Evolutionary conservation across 179 eudicot genomes (phyloP).

Genomic region (Corrigiola litoralis): DNA sequence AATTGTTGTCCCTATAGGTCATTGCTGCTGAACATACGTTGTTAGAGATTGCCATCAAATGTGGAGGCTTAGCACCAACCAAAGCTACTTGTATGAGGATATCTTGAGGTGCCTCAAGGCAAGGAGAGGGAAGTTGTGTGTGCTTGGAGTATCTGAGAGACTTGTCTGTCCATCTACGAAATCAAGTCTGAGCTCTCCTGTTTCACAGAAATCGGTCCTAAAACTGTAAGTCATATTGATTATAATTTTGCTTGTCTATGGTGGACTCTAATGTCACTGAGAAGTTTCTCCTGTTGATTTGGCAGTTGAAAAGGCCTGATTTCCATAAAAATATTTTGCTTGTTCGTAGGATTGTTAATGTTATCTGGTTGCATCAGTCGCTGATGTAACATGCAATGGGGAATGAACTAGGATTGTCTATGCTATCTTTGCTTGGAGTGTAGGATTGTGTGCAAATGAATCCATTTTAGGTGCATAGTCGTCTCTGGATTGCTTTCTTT

Average conservation of each 20-base stretch:
- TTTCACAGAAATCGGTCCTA: constrained; percentile 89
- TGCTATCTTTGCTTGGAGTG: too few species aligned
- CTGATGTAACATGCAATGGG: too few species aligned
- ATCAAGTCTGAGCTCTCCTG: constrained; percentile 71
- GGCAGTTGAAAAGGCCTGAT: too few species aligned
- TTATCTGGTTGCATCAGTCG: neutral
- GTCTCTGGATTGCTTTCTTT: too few species aligned
- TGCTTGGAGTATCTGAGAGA: constrained; percentile 77
- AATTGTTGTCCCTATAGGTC: constrained; percentile 38
- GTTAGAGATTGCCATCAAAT: constrained; percentile 77
- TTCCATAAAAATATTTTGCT: neutral
- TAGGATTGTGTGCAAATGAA: too few species aligned
- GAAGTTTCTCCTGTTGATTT: too few species aligned
- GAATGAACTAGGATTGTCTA: too few species aligned
- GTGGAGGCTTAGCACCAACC: constrained; percentile 87
- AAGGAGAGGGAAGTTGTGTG: constrained; percentile 58
- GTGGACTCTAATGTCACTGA: too few species aligned
- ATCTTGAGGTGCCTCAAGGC: constrained; percentile 52
- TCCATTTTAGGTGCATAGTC: too few species aligned
- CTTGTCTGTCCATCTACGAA: constrained; percentile 58
- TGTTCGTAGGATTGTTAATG: neutral
- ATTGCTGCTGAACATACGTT: constrained; percentile 57
- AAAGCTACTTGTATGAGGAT: constrained; percentile 73
- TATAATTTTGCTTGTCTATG: neutral
- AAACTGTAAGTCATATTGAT: constrained; percentile 62